These are phyloP conservation scores for Cryptococcus wingfieldii DNA, from an alignment of 1,284 basidiomycete species.

Conservation along the genomic window DNA sequence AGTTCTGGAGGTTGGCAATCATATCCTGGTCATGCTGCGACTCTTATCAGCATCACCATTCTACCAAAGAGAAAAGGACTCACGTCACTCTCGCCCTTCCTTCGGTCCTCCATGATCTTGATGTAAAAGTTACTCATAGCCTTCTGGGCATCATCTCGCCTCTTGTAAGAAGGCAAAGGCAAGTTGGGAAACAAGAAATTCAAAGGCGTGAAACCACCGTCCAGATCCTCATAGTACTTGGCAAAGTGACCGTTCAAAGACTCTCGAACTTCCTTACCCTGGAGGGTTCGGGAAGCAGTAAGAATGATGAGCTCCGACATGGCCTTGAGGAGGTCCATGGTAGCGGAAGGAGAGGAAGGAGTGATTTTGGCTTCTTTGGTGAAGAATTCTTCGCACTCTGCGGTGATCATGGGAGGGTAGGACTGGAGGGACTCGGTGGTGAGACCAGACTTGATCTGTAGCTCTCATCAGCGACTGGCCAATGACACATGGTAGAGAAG, in stretches of 20 bases:
- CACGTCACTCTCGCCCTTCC: slow-evolving; percentile 54
- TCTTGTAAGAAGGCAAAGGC: slow-evolving; percentile 82
- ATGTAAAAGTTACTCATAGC: slow-evolving; percentile 95
- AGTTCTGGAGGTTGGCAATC: slow-evolving; percentile 80
- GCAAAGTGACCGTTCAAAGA: slow-evolving; percentile 80
- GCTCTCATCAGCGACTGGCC: background rate
- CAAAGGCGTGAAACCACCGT: slow-evolving; percentile 84
- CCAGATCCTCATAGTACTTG: slow-evolving; percentile 80
- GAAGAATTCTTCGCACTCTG: slow-evolving; percentile 74
- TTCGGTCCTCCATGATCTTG: slow-evolving; percentile 76
- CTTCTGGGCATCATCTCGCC: slow-evolving; percentile 82
- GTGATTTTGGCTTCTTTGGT: slow-evolving; percentile 45
- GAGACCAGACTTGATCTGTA: slow-evolving; percentile 78
- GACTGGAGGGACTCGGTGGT: slow-evolving; percentile 85
- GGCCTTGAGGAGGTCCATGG: slow-evolving; percentile 61
- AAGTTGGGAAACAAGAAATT: slow-evolving; percentile 95
- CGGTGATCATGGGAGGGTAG: slow-evolving; percentile 86
- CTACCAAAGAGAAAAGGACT: slow-evolving; percentile 16
- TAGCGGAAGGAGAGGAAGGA: slow-evolving; percentile 19
- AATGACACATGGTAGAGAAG: background rate
- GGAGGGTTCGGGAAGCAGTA: slow-evolving; percentile 86
- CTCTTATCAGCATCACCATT: background rate
- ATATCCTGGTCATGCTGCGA: slow-evolving; percentile 76
- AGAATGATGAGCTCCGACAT: slow-evolving; percentile 94
- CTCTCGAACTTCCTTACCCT: slow-evolving; percentile 83